Base-by-base conservation (phyloP, 257 asterid genomes). In the Catharanthus roseus region DNA sequence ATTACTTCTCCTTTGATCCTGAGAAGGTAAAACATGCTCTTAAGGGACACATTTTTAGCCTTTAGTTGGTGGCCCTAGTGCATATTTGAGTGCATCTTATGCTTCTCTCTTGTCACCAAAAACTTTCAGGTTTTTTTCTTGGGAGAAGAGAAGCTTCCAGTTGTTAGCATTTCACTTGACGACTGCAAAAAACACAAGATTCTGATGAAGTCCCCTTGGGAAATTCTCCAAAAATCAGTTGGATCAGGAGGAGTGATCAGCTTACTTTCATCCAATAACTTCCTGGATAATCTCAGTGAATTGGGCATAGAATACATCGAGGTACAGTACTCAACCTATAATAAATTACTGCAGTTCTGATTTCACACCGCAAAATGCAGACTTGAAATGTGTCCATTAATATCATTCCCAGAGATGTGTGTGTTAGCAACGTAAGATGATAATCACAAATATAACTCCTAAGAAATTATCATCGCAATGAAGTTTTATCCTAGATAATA, bases 151-250 rank as follows among this genome's bases (percentile, higher is more conserved):
- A 89, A 73, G 77, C 97, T 93, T 77, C 99, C 99, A 28, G 84
- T 87, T 28, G 89, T 91, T 73, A 82, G 84, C 58, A 72, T 56
- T 77, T 61, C 89, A 7, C 63, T 65, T 11, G 90, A 78, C 71
- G 96, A 80, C 60, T 75, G 78, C 26, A 82, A 72, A 75, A 88
- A 74, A 68, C 86, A 82, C 58, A 89, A 88, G 82, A 89, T 93
- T 82, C 82, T 93, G 83, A 91, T 93, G 97, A 88, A 89, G 80
- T 85, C 97, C 11, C 96, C 96, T 1, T 91, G 97, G 99, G 96
- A 93, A 72, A 82, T 93, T 72, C 96, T 89, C 78, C 90, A 89
- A 60, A 80, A 72, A 62, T 89, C 97, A 73, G 78, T 87, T 61
- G 99, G 96, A 71, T 88, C 96, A 9, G 96, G 91, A 60, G 96